Percentiles rank a stretch among this genome's conserved stretches.
These are phyloP conservation scores for Aspergillus fischeri DNA, from an alignment of 2,329 filamentous ascomycete species.

Conservation along the genomic window DNA sequence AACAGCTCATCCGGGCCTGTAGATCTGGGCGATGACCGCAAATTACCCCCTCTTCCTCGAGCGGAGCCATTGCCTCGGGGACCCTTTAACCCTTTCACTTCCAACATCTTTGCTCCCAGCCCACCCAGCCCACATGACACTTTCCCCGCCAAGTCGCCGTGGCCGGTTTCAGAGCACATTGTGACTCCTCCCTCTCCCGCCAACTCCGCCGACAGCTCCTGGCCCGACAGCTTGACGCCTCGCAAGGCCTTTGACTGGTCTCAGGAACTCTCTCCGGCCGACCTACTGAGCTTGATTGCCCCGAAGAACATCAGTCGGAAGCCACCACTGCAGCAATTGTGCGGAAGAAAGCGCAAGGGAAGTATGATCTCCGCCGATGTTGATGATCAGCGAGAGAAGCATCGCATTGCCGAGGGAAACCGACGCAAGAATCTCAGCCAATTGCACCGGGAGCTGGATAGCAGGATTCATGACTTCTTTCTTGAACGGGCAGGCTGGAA, in stretches of 20 bases:
- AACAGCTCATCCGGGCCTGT: slow-evolving; percentile 16
- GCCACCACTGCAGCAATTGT: slow-evolving; percentile 36
- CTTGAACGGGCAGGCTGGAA: slow-evolving; percentile 40
- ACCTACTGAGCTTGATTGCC: slow-evolving; percentile 33
- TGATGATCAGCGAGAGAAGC: slow-evolving; percentile 39
- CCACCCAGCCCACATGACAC: slow-evolving; percentile 32
- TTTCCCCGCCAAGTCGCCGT: slow-evolving; percentile 31
- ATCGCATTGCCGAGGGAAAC: slow-evolving; percentile 39
- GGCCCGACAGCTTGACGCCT: slow-evolving; percentile 29
- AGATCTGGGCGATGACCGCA: slow-evolving; percentile 32
- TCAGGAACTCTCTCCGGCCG: slow-evolving; percentile 28
- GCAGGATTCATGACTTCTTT: slow-evolving; percentile 37
- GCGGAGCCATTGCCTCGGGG: slow-evolving; percentile 36
- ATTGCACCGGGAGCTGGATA: slow-evolving; percentile 35
- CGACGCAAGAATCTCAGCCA: slow-evolving; percentile 39
- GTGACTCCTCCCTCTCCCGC: slow-evolving; percentile 35
- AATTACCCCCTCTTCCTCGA: slow-evolving; percentile 35
- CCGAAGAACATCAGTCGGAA: slow-evolving; percentile 37
- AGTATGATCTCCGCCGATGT: slow-evolving; percentile 27
- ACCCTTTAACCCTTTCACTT: slow-evolving; percentile 34
- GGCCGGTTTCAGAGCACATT: slow-evolving; percentile 26
- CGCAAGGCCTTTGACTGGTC: slow-evolving; percentile 32
- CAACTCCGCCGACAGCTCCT: slow-evolving; percentile 35
- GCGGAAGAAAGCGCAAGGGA: slow-evolving; percentile 38
- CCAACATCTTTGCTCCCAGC: slow-evolving; percentile 26